Conservation (phyloP, 2,329 filamentous ascomycete genomes). For the Tetracladium maxilliforme region DNA sequence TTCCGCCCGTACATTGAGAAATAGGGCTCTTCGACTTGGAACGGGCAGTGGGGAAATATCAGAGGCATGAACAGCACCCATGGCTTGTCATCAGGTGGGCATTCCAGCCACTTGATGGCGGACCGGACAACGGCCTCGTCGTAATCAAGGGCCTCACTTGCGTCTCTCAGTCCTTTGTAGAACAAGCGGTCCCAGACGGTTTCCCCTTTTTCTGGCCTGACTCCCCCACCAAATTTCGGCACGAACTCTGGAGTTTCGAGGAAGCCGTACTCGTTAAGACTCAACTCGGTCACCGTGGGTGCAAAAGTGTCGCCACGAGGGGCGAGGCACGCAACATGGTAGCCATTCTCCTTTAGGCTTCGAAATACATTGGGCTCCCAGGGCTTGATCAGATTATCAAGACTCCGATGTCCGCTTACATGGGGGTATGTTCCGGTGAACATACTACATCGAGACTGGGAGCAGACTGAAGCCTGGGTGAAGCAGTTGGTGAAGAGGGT, state of each 20-base stretch:
- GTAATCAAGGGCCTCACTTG: slow-evolving; percentile 22
- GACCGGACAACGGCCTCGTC: slow-evolving; percentile 25
- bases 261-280: slow-evolving; percentile 27
- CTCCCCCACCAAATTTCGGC: slow-evolving; percentile 13
- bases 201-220: slow-evolving; percentile 10
- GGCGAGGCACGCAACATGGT: slow-evolving; percentile 29
- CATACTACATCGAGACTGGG: slow-evolving; percentile 28
- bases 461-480: slow-evolving; percentile 28
- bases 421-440: slow-evolving; percentile 30
- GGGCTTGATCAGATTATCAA: slow-evolving; percentile 30
- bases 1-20: slow-evolving; percentile 28
- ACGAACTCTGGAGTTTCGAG: slow-evolving; percentile 20
- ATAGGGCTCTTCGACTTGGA: slow-evolving; percentile 30
- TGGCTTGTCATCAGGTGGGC: slow-evolving; percentile 21
- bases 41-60: slow-evolving; percentile 28
- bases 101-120: slow-evolving; percentile 26
- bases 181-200: slow-evolving; percentile 23
- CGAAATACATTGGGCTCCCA: slow-evolving; percentile 31
- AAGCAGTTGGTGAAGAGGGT: slow-evolving; percentile 29
- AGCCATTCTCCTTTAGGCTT: slow-evolving; percentile 24
- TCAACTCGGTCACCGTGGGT: slow-evolving; percentile 25
- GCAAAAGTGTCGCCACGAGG: slow-evolving; percentile 26
- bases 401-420: slow-evolving; percentile 26
- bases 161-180: slow-evolving; percentile 23
- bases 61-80: slow-evolving; percentile 27